Evolutionary conservation across 208 protist species (phyloP), one percentile per base, ranked within the genome.

Genomic region (Leptomonas pyrrhocoris): DNA sequence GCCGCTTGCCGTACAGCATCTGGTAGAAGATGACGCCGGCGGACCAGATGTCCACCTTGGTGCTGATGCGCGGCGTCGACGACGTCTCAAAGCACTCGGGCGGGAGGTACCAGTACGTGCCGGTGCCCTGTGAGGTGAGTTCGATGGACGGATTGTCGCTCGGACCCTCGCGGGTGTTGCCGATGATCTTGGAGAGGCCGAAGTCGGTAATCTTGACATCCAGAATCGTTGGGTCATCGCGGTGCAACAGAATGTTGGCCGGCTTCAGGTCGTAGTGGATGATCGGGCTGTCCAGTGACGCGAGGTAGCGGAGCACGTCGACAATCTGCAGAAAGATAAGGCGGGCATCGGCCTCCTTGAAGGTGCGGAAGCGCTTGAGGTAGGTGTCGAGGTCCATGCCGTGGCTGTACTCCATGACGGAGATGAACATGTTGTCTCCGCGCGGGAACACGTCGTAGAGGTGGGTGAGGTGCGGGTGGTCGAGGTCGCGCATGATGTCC

Each of bases 171-270:
- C 77, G 77, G 9, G 55, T 71, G 18, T 75, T 59, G 42, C 87
- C 84, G 59, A 98, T 95, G 16, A 98, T 89, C 81, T 99, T 99
- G 45, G 91, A 97, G 18, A 99, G 88, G 12, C 98, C 98, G 92
- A 99, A 99, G 82, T 99, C 98, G 15, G 96, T 98, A 36, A 99
- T 97, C 73, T 98, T 98, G n/a, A 98, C 90, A 18, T 92, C 86
- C 7, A 90, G 68, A 45, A 87, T 83, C 38, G 48, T 81, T 16
- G 86, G 46, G 46, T 93, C 83, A 43, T 81, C 79, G 11, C 88
- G 78, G 62, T 93, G 73, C 12, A 94, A 58, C 13, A 94, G 71
- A 23, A 94, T 81, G 68, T 94, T 94, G 27, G 78, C 85, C 3
- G 85, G 85, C 74, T 94, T 94, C 7, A 94, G 50, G 67, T 94